Conservation (phyloP, 352 stramenopile species). For the Phytophthora meadii region DNA sequence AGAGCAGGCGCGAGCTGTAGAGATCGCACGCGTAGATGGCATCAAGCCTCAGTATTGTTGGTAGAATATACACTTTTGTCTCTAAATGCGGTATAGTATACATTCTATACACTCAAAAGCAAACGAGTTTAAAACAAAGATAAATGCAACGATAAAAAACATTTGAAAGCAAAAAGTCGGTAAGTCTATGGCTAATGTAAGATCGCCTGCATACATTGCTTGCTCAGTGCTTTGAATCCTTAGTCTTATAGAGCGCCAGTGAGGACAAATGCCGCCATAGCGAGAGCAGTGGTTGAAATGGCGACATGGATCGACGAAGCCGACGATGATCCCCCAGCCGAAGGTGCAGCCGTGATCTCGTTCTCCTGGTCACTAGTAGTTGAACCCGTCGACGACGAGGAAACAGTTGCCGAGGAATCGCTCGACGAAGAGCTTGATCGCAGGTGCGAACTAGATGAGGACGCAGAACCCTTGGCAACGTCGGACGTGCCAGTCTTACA, state of each 20-base stretch:
- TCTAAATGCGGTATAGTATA: too few species aligned
- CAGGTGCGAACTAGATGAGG: background rate
- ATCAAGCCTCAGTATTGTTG: too few species aligned
- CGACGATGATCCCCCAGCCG: conserved; percentile 7
- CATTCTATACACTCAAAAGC: too few species aligned
- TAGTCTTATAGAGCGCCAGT: conserved; percentile 1
- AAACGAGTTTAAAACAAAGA: too few species aligned
- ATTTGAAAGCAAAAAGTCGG: too few species aligned
- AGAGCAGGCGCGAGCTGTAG: too few species aligned
- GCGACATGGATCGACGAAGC: conserved; percentile 10
- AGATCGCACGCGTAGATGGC: too few species aligned
- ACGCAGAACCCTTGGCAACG: conserved; percentile 9
- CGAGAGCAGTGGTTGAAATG: conserved; percentile 9
- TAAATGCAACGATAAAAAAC: too few species aligned
- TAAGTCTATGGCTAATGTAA: too few species aligned
- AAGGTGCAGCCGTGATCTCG: conserved; percentile 4
- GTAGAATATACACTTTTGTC: too few species aligned
- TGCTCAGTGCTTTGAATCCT: too few species aligned
- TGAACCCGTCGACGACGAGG: background rate
- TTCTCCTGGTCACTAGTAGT: conserved; percentile 11
- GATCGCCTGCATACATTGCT: too few species aligned
- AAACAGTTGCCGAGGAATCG: background rate
- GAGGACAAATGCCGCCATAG: conserved; percentile 4
- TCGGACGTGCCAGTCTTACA: conserved; percentile 22
- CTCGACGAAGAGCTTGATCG: background rate